phyloP scores from a whole-genome alignment of 352 stramenopile genomes.

The Phytophthora aleatoria region DNA sequence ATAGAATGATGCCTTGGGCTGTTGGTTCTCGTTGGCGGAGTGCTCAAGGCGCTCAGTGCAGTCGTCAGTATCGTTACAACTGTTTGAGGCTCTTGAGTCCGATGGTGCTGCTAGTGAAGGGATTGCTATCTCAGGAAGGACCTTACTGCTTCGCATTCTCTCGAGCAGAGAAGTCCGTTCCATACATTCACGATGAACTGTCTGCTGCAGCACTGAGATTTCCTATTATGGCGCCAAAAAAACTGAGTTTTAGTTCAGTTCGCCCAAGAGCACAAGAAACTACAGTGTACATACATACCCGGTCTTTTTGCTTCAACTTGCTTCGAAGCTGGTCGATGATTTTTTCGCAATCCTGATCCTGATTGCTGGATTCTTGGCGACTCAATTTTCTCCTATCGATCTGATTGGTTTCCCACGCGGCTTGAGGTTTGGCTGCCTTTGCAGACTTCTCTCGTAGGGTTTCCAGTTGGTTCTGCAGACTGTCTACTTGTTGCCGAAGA shows the following conservation, averaged over 20 bases:
- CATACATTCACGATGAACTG: conserved; percentile 82
- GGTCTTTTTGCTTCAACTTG: conserved; percentile 58
- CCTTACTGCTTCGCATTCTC: conserved; percentile 69
- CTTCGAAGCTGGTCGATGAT: conserved; percentile 46
- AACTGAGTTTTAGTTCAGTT: not conserved
- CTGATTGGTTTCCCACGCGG: conserved; percentile 14
- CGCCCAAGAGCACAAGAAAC: not conserved
- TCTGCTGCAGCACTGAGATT: conserved; percentile 76
- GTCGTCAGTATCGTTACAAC: conserved; percentile 25
- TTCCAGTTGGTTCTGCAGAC: conserved; percentile 35
- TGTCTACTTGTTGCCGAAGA: conserved; percentile 38
- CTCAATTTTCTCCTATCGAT: not conserved
- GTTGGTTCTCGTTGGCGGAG: conserved; percentile 8
- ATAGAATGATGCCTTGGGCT: conserved; percentile 72
- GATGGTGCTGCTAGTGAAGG: not conserved
- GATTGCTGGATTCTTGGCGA: conserved; percentile 36
- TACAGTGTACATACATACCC: conserved; percentile 24
- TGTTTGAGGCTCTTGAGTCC: conserved; percentile 8
- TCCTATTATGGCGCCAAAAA: conserved; percentile 41
- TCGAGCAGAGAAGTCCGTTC: conserved; percentile 81
- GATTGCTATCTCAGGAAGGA: conserved; percentile 56
- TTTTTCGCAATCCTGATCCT: conserved; percentile 57
- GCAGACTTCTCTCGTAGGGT: conserved; percentile 5
- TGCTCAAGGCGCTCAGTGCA: conserved; percentile 21
- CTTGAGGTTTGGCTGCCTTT: conserved; percentile 10